A percentile compares a stretch with the other conserved stretches of the same genome.
Evolutionary conservation across 2,329 filamentous ascomycete genomes (phyloP).

Genomic region (Rhynchosporium agropyri): DNA sequence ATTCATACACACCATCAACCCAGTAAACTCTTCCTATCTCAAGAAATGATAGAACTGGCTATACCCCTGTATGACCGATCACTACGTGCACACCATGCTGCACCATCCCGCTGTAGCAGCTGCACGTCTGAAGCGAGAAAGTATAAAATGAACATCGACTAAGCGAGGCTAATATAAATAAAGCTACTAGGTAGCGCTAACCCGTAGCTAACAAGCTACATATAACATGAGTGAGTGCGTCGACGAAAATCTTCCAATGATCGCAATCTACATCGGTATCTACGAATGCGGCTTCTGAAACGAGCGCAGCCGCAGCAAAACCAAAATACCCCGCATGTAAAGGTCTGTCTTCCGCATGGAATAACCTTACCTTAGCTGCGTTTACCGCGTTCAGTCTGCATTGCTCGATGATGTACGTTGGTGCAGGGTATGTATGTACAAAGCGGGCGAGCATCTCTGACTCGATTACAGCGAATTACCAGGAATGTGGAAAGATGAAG

Average conservation of each 20-base stretch:
- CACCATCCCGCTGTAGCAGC: not conserved
- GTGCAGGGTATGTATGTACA: not conserved
- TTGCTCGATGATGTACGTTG: conserved; percentile 10
- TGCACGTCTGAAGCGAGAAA: not conserved
- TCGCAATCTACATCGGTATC: not conserved
- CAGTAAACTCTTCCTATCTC: too few relatives aligned
- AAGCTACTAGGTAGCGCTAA: not conserved
- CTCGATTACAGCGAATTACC: too few relatives aligned
- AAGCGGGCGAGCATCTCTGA: not conserved
- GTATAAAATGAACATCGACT: not conserved
- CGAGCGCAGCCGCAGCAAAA: not conserved
- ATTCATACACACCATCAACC: too few relatives aligned
- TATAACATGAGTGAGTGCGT: not conserved
- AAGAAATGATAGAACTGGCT: too few relatives aligned
- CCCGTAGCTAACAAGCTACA: too few relatives aligned
- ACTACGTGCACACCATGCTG: not conserved
- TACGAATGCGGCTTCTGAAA: not conserved
- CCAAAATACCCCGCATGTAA: not conserved
- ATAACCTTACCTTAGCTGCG: not conserved
- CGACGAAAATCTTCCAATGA: not conserved
- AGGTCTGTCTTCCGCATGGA: not conserved
- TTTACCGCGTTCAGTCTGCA: not conserved
- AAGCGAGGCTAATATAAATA: not conserved
- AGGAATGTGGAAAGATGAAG: too few relatives aligned
- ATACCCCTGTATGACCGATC: too few relatives aligned